phyloP scores from a whole-genome alignment of 257 asterid species.

The Solanum pennellii region DNA sequence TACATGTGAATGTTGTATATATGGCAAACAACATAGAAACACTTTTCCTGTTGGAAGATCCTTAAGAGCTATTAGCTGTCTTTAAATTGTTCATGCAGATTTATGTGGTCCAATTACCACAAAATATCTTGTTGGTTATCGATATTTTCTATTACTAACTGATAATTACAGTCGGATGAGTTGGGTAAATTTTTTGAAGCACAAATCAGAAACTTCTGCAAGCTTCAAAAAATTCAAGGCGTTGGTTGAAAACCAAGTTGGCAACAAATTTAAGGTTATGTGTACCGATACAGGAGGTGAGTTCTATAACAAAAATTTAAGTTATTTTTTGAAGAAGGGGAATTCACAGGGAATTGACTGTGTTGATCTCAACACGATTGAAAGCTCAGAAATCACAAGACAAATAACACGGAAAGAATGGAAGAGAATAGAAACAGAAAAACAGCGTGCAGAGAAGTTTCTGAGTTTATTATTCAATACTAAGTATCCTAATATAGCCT shows the following conservation, averaged over 20 bases:
- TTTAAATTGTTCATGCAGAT: not conserved
- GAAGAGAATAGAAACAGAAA: no score
- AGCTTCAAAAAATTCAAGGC: not conserved
- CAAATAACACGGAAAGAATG: no score
- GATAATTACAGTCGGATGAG: not conserved
- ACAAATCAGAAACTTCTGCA: not conserved
- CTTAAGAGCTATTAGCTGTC: not conserved
- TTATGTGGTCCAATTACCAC: not conserved
- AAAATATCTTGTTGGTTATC: not conserved
- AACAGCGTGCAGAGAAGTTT: no score
- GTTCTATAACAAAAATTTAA: not conserved
- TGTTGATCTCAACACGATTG: no score
- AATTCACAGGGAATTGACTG: no score
- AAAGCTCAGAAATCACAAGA: no score
- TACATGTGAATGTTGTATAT: not conserved
- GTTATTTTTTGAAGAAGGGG: no score
- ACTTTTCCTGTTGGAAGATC: not conserved
- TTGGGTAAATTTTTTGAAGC: not conserved
- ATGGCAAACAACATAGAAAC: not conserved
- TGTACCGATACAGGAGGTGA: not conserved
- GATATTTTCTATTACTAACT: not conserved
- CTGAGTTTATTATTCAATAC: no score
- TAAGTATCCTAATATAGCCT: no score
- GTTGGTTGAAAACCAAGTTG: not conserved
- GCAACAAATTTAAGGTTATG: not conserved